A percentile compares a stretch with the other conserved stretches of the same genome.
Conservation (phyloP, 2,329 filamentous ascomycete species). For the Capronia americana region DNA sequence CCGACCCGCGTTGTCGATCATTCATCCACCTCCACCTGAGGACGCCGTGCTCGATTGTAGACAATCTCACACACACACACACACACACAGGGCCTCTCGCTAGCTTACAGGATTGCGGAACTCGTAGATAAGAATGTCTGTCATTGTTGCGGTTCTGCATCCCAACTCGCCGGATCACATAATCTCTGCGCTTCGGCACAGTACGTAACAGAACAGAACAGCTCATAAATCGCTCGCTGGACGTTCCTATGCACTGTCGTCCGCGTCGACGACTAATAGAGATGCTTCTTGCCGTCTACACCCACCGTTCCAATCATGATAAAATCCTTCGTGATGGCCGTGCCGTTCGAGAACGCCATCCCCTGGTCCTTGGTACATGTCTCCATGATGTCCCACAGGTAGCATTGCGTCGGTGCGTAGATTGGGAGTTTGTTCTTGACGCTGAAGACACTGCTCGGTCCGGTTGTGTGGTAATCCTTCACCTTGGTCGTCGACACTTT, state of each 20-base stretch:
- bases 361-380: constrained; percentile 56
- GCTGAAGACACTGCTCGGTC: constrained; percentile 21
- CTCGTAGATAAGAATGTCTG: too few relatives aligned
- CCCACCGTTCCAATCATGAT: constrained; percentile 46
- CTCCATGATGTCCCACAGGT: constrained; percentile 48
- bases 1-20: too few relatives aligned
- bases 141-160: too few relatives aligned
- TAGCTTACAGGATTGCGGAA: too few relatives aligned
- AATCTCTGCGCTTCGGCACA: background rate
- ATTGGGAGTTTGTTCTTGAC: constrained; percentile 47
- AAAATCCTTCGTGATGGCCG: constrained; percentile 55
- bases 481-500: constrained; percentile 46
- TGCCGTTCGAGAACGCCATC: constrained; percentile 51
- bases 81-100: too few relatives aligned
- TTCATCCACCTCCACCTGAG: too few relatives aligned
- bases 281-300: constrained; percentile 1
- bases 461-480: constrained; percentile 47
- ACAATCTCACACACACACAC: too few relatives aligned
- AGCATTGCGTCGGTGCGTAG: constrained; percentile 53
- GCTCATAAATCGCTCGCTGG: background rate
- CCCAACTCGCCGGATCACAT: too few relatives aligned
- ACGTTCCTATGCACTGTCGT: background rate
- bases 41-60: too few relatives aligned
- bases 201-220: background rate
- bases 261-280: background rate